Percentiles rank a stretch among this genome's conserved stretches.
phyloP scores from a whole-genome alignment of 2,329 filamentous ascomycete genomes.

The Alternaria arborescens region DNA sequence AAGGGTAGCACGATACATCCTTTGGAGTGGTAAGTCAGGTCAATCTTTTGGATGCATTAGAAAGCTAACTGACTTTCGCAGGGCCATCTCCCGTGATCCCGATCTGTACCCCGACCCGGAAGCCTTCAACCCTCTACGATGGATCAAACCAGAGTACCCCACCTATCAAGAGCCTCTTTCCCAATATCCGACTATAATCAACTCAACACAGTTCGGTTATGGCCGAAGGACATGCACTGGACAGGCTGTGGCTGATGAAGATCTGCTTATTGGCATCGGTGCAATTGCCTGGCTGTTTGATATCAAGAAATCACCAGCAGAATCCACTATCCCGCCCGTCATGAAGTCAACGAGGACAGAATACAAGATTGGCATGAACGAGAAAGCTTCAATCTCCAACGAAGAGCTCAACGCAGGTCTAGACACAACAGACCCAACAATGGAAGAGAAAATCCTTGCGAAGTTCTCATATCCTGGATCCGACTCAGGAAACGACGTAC shows the following conservation, averaged over 20 bases:
- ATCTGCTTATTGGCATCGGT: conserved; percentile 54
- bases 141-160: conserved; percentile 67
- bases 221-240: conserved; percentile 60
- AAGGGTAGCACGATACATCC: conserved; percentile 60
- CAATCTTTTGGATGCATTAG: neutral
- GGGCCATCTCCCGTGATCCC: conserved; percentile 63
- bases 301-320: conserved; percentile 38
- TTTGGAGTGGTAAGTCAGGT: conserved; percentile 52
- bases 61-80: conserved; percentile 30
- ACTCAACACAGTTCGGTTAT: conserved; percentile 64
- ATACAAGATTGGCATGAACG: conserved; percentile 35
- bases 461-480: conserved; percentile 41
- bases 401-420: conserved; percentile 50
- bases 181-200: conserved; percentile 62
- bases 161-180: conserved; percentile 62
- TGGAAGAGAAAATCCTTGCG: conserved; percentile 36
- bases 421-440: conserved; percentile 22
- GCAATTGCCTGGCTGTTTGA: conserved; percentile 58
- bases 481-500: conserved; percentile 15
- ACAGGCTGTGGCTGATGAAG: conserved; percentile 53
- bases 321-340: conserved; percentile 11
- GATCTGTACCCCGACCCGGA: conserved; percentile 73
- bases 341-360: conserved; percentile 24
- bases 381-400: conserved; percentile 47
- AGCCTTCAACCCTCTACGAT: conserved; percentile 63